These are phyloP conservation scores for Dunaliella sp. DNA, from an alignment of 139 green algal genomes.

Conservation along the genomic window DNA sequence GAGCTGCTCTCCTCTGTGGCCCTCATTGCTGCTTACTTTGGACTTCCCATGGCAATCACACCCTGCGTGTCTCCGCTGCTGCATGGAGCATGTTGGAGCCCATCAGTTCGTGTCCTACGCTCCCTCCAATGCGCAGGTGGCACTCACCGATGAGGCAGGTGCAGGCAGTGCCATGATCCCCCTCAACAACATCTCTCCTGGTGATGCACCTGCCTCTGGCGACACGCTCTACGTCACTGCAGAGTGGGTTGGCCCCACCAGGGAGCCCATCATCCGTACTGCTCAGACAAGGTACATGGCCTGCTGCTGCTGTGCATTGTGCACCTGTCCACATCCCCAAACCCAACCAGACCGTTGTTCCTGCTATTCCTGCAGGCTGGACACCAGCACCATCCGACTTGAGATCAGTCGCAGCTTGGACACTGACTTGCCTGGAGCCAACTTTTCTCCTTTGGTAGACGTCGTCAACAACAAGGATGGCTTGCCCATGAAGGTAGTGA, in stretches of 20 bases:
- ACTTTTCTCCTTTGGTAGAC: slow-evolving; percentile 29
- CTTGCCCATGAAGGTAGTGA: slow-evolving; percentile 5
- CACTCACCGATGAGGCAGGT: slow-evolving; percentile 16
- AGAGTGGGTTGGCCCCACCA: slow-evolving; percentile 47
- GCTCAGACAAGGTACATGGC: neutral
- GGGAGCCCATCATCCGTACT: slow-evolving; percentile 28
- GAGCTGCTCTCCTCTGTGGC: too few species aligned
- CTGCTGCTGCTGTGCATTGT: neutral
- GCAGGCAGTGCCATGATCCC: slow-evolving; percentile 12
- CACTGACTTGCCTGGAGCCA: slow-evolving; percentile 26
- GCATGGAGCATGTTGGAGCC: too few species aligned
- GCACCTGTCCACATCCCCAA: too few species aligned
- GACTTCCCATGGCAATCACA: too few species aligned
- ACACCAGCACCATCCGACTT: neutral
- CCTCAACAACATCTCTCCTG: slow-evolving; percentile 19
- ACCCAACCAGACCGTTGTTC: too few species aligned
- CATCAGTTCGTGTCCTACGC: too few species aligned
- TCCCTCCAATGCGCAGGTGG: neutral
- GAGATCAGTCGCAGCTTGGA: slow-evolving; percentile 22
- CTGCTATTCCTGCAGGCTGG: neutral
- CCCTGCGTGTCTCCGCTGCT: too few species aligned
- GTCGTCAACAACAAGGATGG: slow-evolving; percentile 37
- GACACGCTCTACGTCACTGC: slow-evolving; percentile 22
- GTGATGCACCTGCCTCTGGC: slow-evolving; percentile 14
- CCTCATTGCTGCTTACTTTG: too few species aligned